Percentiles rank a stretch among this genome's conserved stretches.
phyloP scores from a whole-genome alignment of 1,139 yeast species.

The Debaryomyces psychrophilus region DNA sequence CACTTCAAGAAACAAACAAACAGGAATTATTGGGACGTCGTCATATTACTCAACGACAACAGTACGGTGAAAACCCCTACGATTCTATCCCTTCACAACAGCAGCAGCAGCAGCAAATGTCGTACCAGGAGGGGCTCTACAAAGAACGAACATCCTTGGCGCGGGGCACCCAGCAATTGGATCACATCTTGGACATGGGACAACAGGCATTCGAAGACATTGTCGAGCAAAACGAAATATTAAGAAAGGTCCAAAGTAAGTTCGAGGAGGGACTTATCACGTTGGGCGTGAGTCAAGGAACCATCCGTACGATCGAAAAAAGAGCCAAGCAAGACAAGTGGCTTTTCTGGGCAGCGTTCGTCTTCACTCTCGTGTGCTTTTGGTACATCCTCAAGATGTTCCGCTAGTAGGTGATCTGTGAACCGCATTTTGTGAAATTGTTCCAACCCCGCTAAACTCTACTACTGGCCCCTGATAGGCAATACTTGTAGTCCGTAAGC shows the following conservation, averaged over 20 bases:
- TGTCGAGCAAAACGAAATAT: constrained; percentile 78
- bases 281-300: constrained; percentile 83
- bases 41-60: constrained; percentile 22
- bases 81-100: constrained; percentile 30
- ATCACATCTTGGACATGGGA: constrained; percentile 89
- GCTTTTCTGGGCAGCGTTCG: constrained; percentile 78
- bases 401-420: constrained; percentile 35
- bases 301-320: constrained; percentile 78
- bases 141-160: constrained; percentile 68
- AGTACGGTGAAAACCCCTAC: constrained; percentile 59
- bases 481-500: background rate
- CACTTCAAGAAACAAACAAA: constrained; percentile 53
- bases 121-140: constrained; percentile 66
- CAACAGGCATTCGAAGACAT: constrained; percentile 83
- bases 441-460: background rate
- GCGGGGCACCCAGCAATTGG: constrained; percentile 79
- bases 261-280: constrained; percentile 74
- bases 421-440: no score
- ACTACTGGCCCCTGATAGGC: background rate
- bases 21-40: constrained; percentile 68
- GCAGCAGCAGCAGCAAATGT: constrained; percentile 31
- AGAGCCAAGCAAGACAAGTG: constrained; percentile 90
- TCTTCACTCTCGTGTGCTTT: constrained; percentile 65
- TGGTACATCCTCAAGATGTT: constrained; percentile 71
- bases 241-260: constrained; percentile 63